A percentile compares a stretch with the other conserved stretches of the same genome.
Evolutionary conservation across 176 grass and related monocot species (phyloP).

Genomic region (Thinopyrum elongatum): DNA sequence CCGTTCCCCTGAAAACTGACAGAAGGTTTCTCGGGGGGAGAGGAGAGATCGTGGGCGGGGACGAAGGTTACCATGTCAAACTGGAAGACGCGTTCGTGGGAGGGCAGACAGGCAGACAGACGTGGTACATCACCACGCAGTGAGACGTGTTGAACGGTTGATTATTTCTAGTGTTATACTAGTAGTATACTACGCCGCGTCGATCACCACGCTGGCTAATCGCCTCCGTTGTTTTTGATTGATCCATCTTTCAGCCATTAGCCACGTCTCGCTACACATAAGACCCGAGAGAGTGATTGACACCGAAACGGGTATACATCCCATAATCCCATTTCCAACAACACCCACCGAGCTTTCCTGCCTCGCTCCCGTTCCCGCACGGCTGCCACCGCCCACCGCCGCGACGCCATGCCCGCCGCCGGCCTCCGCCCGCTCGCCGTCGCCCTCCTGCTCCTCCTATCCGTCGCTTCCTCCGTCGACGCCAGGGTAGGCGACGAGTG

Average conservation of each 20-base stretch:
- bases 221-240: too few relatives aligned
- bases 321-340: background rate
- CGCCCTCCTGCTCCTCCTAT: background rate
- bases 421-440: background rate
- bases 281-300: too few relatives aligned
- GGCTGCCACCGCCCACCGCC: background rate
- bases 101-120: background rate
- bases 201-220: too few relatives aligned
- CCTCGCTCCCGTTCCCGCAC: too few relatives aligned
- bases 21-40: too few relatives aligned
- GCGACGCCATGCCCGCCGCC: background rate
- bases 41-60: background rate
- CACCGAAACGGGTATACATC: too few relatives aligned
- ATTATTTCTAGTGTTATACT: too few relatives aligned
- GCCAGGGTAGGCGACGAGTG: slow-evolving; percentile 56
- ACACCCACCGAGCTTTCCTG: background rate
- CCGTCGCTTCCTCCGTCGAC: background rate
- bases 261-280: too few relatives aligned
- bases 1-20: background rate
- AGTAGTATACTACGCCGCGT: too few relatives aligned
- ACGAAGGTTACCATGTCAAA: background rate
- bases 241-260: too few relatives aligned
- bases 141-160: background rate
- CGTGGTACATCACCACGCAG: background rate
- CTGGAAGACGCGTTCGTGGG: background rate